Percentiles rank a stretch among this genome's conserved stretches.
These are phyloP conservation scores for Podaxis sp. DNA, from an alignment of 768 basidiomycete species.

Conservation along the genomic window DNA sequence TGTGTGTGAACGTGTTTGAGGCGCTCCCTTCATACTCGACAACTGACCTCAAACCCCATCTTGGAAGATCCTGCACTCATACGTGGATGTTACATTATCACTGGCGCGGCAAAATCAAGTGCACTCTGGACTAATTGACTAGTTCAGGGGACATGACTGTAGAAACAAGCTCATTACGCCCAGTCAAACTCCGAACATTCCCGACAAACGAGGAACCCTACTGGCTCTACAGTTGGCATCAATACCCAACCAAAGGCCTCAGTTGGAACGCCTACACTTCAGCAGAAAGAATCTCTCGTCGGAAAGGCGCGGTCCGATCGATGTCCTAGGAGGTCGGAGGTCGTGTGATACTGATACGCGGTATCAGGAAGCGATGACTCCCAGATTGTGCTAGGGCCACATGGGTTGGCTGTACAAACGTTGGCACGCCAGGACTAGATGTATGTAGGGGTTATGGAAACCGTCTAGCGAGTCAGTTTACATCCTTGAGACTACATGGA, in stretches of 20 bases:
- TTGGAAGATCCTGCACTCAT: too few relatives aligned
- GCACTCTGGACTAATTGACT: too few relatives aligned
- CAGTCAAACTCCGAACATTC: too few relatives aligned
- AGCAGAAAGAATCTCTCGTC: not conserved
- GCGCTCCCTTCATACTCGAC: too few relatives aligned
- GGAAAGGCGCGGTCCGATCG: not conserved
- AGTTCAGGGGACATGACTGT: too few relatives aligned
- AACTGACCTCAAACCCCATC: too few relatives aligned
- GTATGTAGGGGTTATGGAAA: not conserved
- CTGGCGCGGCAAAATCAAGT: too few relatives aligned
- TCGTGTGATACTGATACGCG: not conserved
- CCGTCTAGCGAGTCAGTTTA: not conserved
- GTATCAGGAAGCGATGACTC: not conserved
- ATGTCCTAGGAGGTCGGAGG: constrained; percentile 2
- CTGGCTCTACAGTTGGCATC: too few relatives aligned
- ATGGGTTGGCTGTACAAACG: not conserved
- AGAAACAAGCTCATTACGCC: too few relatives aligned
- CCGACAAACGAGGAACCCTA: not conserved
- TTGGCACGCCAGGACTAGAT: not conserved
- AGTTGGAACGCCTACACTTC: not conserved
- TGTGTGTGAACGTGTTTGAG: too few relatives aligned
- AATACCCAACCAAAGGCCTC: too few relatives aligned
- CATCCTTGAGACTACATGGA: not conserved
- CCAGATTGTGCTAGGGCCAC: not conserved
- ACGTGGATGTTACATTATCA: too few relatives aligned